These are phyloP conservation scores for Pseudopithomyces maydicus DNA, from an alignment of 2,329 filamentous ascomycete species.

Conservation along the genomic window DNA sequence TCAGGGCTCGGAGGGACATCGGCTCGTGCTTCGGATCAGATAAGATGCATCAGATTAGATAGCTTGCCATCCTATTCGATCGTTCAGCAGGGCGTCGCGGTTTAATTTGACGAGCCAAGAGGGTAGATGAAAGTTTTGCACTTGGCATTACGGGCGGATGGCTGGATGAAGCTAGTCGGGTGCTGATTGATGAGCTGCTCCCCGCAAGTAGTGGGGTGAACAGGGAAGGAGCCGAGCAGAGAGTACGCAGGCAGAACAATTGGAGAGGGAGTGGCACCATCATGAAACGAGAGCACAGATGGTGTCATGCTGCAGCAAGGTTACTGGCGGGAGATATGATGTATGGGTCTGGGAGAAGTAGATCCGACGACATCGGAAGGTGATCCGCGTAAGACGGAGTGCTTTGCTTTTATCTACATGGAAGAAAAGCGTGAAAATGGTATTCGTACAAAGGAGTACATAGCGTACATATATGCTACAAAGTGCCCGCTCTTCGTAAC, in stretches of 20 bases:
- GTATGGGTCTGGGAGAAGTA: no score
- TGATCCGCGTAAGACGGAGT: no score
- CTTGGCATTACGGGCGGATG: background rate
- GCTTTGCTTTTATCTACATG: no score
- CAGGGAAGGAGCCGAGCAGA: no score
- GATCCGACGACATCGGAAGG: no score
- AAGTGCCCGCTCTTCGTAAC: background rate
- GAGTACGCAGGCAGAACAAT: no score
- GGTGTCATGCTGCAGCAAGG: no score
- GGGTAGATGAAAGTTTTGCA: background rate
- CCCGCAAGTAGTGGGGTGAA: no score
- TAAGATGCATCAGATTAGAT: conserved; percentile 14
- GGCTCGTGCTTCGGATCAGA: conserved; percentile 2
- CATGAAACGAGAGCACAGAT: no score
- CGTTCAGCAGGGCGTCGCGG: background rate
- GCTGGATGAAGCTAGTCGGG: background rate
- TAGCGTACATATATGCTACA: conserved; percentile 13
- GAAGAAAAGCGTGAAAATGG: background rate
- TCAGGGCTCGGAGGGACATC: conserved; percentile 4
- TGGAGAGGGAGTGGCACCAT: no score
- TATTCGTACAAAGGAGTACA: conserved; percentile 3
- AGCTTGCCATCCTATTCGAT: background rate
- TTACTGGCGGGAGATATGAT: no score
- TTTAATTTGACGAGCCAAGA: background rate
- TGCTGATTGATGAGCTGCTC: background rate